phyloP scores from a whole-genome alignment of 108 stramenopile species.

The Craspedostauros australis region DNA sequence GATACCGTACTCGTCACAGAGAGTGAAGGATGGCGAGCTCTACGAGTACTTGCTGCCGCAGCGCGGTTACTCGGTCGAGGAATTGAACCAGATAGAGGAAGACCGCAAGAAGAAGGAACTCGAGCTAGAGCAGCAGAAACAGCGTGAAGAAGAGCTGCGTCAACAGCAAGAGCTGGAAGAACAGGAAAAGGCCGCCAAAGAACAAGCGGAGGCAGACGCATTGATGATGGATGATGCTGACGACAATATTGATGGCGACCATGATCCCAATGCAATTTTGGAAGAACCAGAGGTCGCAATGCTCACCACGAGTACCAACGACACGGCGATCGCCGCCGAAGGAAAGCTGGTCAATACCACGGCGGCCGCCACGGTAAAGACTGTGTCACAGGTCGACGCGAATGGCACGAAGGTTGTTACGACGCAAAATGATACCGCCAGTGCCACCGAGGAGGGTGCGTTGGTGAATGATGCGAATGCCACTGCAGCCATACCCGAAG shows the following conservation, averaged over 20 bases:
- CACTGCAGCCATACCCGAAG: background rate
- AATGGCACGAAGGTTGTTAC: no score
- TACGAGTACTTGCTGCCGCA: conserved; percentile 61
- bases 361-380: no score
- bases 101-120: conserved; percentile 51
- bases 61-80: conserved; percentile 67
- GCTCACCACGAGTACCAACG: no score
- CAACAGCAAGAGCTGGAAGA: conserved; percentile 20
- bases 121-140: conserved; percentile 36
- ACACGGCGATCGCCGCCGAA: background rate
- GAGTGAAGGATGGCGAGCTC: conserved; percentile 54
- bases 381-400: no score
- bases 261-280: no score
- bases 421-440: no score
- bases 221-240: no score
- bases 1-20: conserved; percentile 54
- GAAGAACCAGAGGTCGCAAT: no score
- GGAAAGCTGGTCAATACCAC: background rate
- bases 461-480: background rate
- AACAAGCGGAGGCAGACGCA: background rate
- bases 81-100: conserved; percentile 53
- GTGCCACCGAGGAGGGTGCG: no score
- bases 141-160: conserved; percentile 44
- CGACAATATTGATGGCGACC: no score
- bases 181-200: background rate